phyloP scores from a whole-genome alignment of 2,329 filamentous ascomycete genomes.

The Lachnellula occidentalis region DNA sequence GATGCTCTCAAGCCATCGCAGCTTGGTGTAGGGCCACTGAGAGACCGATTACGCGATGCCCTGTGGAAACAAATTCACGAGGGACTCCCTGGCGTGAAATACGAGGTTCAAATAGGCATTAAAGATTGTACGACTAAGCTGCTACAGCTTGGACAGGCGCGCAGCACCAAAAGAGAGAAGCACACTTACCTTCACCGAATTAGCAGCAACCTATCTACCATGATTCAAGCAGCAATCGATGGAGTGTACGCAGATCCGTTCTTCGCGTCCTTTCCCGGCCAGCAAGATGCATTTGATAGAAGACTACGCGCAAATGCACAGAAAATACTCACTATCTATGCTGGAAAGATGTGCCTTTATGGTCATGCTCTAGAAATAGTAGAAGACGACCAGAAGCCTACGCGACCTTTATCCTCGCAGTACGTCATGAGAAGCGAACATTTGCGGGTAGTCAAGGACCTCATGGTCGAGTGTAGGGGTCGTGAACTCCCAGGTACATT shows the following conservation, averaged over 20 bases:
- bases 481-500: slow-evolving; percentile 8
- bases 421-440: slow-evolving; percentile 4
- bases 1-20: slow-evolving; percentile 8
- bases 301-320: slow-evolving; percentile 14
- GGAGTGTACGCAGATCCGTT: slow-evolving; percentile 17
- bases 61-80: slow-evolving; percentile 14
- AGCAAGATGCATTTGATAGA: slow-evolving; percentile 3
- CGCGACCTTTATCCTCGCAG: neutral
- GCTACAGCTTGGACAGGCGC: slow-evolving; percentile 11
- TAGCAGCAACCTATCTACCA: slow-evolving; percentile 11
- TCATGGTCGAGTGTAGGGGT: slow-evolving; percentile 2
- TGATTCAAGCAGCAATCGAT: slow-evolving; percentile 14
- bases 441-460: neutral
- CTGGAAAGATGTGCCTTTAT: slow-evolving; percentile 2
- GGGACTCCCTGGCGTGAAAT: slow-evolving; percentile 13
- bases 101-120: slow-evolving; percentile 20
- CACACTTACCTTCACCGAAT: slow-evolving; percentile 9
- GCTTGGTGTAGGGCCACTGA: slow-evolving; percentile 37
- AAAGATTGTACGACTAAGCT: neutral
- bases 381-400: neutral
- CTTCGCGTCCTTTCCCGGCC: slow-evolving; percentile 4
- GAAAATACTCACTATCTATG: slow-evolving; percentile 15
- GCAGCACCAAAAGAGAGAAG: slow-evolving; percentile 3
- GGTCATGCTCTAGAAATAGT: slow-evolving; percentile 3
- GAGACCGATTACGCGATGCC: slow-evolving; percentile 37